Conservation (phyloP, 148 eudicot species). For the Tetragonia tetragonoides region DNA sequence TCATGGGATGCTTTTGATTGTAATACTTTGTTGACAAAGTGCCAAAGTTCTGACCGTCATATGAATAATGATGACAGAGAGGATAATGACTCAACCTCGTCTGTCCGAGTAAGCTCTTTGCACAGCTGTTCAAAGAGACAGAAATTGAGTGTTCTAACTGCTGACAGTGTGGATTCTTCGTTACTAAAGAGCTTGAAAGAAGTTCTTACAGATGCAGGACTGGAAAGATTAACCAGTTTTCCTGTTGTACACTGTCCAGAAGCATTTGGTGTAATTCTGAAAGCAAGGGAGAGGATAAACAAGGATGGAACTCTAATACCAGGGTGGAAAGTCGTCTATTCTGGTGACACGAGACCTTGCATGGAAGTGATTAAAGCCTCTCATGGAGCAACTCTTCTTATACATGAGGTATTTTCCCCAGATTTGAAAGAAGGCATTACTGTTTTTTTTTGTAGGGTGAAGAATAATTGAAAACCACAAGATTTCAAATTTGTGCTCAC, state of each 20-base stretch:
- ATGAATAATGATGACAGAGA: neutral
- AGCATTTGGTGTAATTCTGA: slow-evolving; percentile 61
- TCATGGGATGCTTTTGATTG: slow-evolving; percentile 37
- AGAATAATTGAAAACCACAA: neutral
- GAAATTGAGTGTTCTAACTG: slow-evolving; percentile 31
- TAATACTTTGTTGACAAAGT: neutral
- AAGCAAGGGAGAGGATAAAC: slow-evolving; percentile 48
- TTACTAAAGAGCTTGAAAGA: slow-evolving; percentile 39
- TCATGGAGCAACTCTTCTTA: slow-evolving; percentile 66
- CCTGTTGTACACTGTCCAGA: slow-evolving; percentile 75
- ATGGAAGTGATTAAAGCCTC: slow-evolving; percentile 56
- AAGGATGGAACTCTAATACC: slow-evolving; percentile 47
- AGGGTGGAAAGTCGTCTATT: slow-evolving; percentile 81
- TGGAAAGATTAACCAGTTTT: slow-evolving; percentile 56
- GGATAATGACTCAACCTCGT: slow-evolving; percentile 17
- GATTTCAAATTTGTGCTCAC: neutral
- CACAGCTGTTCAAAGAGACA: slow-evolving; percentile 52
- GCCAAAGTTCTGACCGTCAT: slow-evolving; percentile 5
- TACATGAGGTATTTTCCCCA: slow-evolving; percentile 57
- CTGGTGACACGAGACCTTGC: slow-evolving; percentile 86
- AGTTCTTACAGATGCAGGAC: slow-evolving; percentile 54
- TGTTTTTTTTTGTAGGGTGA: neutral
- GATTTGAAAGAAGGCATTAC: neutral
- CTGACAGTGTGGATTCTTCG: slow-evolving; percentile 30
- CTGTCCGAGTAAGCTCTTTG: slow-evolving; percentile 25